phyloP scores from a whole-genome alignment of 768 basidiomycete species.

The Macrolepiota albuminosa region DNA sequence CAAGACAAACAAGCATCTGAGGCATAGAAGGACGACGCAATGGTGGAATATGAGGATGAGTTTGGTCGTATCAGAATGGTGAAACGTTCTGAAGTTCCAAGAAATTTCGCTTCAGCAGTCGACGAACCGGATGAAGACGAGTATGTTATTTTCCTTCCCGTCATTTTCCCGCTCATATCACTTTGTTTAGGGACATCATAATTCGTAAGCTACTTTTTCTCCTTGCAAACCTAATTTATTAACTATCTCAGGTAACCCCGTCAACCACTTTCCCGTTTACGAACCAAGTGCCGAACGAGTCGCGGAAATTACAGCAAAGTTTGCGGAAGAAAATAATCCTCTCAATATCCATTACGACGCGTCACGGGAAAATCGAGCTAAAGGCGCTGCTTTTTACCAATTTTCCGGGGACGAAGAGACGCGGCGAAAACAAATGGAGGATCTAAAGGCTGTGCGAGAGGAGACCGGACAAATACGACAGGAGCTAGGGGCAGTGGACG shows the following conservation, averaged over 20 bases:
- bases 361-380: slow-evolving; percentile 74
- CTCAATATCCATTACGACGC: slow-evolving; percentile 80
- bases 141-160: slow-evolving; percentile 30
- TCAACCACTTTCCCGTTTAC: slow-evolving; percentile 84
- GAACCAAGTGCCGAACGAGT: slow-evolving; percentile 78
- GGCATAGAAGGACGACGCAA: slow-evolving; percentile 56
- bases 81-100: slow-evolving; percentile 71
- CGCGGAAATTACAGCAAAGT: slow-evolving; percentile 66
- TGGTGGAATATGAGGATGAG: slow-evolving; percentile 85
- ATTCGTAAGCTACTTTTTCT: slow-evolving; percentile 37
- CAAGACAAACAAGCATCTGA: slow-evolving; percentile 4
- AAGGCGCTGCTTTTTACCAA: slow-evolving; percentile 89
- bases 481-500: slow-evolving; percentile 56
- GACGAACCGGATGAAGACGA: slow-evolving; percentile 53
- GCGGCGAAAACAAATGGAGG: slow-evolving; percentile 78
- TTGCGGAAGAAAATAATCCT: slow-evolving; percentile 69
- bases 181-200: slow-evolving; percentile 44
- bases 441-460: slow-evolving; percentile 57
- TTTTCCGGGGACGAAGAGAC: slow-evolving; percentile 85
- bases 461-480: slow-evolving; percentile 66
- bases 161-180: slow-evolving; percentile 7
- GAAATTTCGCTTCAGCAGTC: slow-evolving; percentile 48
- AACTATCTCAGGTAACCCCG: slow-evolving; percentile 60
- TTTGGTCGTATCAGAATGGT: slow-evolving; percentile 74
- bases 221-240: not conserved